Conservation (phyloP, 2,329 filamentous ascomycete genomes). For the Lecanicillium sp. region DNA sequence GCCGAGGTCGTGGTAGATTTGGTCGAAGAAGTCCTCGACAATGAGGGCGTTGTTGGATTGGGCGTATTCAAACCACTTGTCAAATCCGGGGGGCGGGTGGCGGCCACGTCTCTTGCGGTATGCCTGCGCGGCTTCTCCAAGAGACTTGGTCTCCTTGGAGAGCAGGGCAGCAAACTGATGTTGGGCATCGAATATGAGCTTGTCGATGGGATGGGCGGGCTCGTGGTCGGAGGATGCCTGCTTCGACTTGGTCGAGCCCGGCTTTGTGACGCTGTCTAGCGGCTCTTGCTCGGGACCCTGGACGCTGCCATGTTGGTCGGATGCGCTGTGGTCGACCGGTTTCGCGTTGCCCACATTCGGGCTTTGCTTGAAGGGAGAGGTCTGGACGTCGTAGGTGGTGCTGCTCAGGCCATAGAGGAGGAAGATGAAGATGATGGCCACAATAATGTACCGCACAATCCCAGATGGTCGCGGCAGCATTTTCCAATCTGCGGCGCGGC, state of each 20-base stretch:
- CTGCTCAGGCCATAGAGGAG: slow-evolving; percentile 20
- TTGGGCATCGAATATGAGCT: slow-evolving; percentile 39
- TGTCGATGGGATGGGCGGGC: slow-evolving; percentile 45
- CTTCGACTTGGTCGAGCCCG: not conserved
- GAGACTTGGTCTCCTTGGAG: slow-evolving; percentile 36
- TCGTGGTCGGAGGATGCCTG: not conserved
- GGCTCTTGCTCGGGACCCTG: too few species aligned
- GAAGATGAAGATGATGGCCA: slow-evolving; percentile 27
- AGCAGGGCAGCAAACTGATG: slow-evolving; percentile 29
- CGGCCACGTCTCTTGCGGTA: slow-evolving; percentile 52
- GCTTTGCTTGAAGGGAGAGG: too few species aligned
- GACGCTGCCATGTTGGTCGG: too few species aligned
- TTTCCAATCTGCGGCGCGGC: not conserved
- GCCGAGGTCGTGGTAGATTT: slow-evolving; percentile 53
- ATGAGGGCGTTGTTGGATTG: slow-evolving; percentile 43
- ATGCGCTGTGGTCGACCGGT: too few species aligned
- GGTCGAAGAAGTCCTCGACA: slow-evolving; percentile 57
- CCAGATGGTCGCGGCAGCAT: slow-evolving; percentile 30
- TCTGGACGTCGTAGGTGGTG: slow-evolving; percentile 11
- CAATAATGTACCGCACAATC: slow-evolving; percentile 31
- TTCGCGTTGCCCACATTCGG: too few species aligned
- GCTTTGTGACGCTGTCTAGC: not conserved
- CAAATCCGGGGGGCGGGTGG: slow-evolving; percentile 56
- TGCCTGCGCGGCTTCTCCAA: slow-evolving; percentile 46
- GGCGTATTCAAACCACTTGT: slow-evolving; percentile 52